Conservation (phyloP, 495 filamentous ascomycete genomes). For the Bryoglossum gracile region DNA sequence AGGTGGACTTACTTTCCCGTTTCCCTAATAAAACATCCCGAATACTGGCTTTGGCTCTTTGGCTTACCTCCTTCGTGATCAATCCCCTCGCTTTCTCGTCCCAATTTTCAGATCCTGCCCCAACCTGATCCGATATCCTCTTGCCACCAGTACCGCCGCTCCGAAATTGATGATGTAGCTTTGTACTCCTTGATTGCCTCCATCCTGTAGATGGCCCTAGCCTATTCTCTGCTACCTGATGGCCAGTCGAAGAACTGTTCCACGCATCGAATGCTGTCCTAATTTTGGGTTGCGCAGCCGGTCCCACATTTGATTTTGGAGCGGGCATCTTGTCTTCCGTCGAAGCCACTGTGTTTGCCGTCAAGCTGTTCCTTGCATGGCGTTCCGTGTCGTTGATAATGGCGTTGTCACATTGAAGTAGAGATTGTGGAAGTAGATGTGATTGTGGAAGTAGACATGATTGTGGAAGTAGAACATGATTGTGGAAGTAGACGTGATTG, state of each 20-base stretch:
- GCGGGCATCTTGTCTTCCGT: constrained; percentile 9
- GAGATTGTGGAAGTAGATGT: too few species aligned
- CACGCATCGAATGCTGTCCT: constrained; percentile 64
- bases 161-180: constrained; percentile 61
- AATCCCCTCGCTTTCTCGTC: constrained; percentile 39
- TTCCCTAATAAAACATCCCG: constrained; percentile 38
- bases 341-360: too few species aligned
- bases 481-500: too few species aligned
- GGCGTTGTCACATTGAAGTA: too few species aligned
- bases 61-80: constrained; percentile 36
- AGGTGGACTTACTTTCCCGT: neutral
- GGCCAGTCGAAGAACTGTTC: constrained; percentile 73
- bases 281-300: constrained; percentile 39
- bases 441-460: too few species aligned
- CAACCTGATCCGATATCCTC: constrained; percentile 51
- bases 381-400: too few species aligned
- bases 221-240: constrained; percentile 64
- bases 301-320: constrained; percentile 11
- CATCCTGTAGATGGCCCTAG: constrained; percentile 56
- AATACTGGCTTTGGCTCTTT: constrained; percentile 33
- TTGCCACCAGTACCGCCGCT: constrained; percentile 41
- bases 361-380: too few species aligned
- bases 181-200: constrained; percentile 58
- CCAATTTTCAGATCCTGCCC: constrained; percentile 42
- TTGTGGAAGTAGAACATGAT: too few species aligned